phyloP scores from a whole-genome alignment of 208 protist genomes.

The Trypanosoma congolense region DNA sequence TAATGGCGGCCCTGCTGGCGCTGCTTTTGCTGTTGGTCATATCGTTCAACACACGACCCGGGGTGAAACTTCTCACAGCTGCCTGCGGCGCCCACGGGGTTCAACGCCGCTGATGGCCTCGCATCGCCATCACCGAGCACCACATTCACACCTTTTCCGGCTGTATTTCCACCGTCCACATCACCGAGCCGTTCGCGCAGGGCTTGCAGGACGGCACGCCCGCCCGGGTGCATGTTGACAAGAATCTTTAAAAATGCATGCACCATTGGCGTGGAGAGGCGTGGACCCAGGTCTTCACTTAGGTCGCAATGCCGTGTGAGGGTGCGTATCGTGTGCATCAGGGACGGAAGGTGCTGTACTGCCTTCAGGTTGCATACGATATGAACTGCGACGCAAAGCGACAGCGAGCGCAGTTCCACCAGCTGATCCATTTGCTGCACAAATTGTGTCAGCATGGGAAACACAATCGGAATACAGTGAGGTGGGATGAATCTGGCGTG shows the following conservation, averaged over 20 bases:
- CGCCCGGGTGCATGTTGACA: slow-evolving; percentile 60
- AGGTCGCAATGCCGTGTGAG: slow-evolving; percentile 83
- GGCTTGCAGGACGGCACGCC: slow-evolving; percentile 53
- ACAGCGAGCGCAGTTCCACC: slow-evolving; percentile 76
- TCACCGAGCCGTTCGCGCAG: slow-evolving; percentile 59
- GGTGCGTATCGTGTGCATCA: slow-evolving; percentile 78
- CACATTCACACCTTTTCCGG: neutral
- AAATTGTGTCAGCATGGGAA: slow-evolving; percentile 83
- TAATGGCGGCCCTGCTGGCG: slow-evolving; percentile 9
- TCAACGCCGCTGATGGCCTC: neutral
- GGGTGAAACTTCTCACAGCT: neutral
- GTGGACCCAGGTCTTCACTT: slow-evolving; percentile 71
- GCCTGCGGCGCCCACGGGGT: neutral
- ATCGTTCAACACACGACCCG: neutral
- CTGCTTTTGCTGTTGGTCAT: neutral
- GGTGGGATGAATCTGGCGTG: slow-evolving; percentile 86
- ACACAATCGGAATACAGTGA: slow-evolving; percentile 83
- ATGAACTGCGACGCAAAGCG: slow-evolving; percentile 77
- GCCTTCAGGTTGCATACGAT: slow-evolving; percentile 88
- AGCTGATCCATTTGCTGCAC: slow-evolving; percentile 83
- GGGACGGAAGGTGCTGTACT: slow-evolving; percentile 73
- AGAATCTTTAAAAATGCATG: slow-evolving; percentile 76
- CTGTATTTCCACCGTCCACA: slow-evolving; percentile 28
- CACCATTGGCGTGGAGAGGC: slow-evolving; percentile 70
- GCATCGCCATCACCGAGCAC: neutral